phyloP scores from a whole-genome alignment of 306 rosid genomes.

The Fragaria iinumae region DNA sequence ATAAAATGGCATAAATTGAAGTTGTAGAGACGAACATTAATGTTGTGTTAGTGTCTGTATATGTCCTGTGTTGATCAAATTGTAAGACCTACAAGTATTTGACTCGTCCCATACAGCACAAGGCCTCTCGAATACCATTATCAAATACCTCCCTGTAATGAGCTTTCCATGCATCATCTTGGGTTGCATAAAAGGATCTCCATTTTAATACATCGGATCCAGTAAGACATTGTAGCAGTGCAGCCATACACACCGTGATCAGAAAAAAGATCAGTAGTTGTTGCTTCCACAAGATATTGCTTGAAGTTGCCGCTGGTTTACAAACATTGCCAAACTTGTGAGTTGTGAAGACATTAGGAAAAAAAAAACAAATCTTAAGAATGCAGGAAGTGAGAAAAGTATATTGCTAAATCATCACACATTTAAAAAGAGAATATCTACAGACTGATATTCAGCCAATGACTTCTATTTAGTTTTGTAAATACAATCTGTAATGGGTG shows the following conservation, averaged over 20 bases:
- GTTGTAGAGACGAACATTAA: not conserved
- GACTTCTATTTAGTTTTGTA: not conserved
- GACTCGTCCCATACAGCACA: conserved; percentile 85
- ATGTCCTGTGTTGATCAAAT: conserved; percentile 11
- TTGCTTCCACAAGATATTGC: too few relatives aligned
- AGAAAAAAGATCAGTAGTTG: too few relatives aligned
- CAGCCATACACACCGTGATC: conserved; percentile 35
- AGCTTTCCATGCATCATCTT: conserved; percentile 77
- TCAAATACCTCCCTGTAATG: conserved; percentile 89
- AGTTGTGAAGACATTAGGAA: not conserved
- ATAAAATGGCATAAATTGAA: conserved; percentile 13
- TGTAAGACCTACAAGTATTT: conserved; percentile 62
- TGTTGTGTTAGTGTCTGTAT: too few relatives aligned
- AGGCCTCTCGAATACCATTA: conserved; percentile 78
- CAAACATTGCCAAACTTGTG: not conserved
- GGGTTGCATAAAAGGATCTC: conserved; percentile 78
- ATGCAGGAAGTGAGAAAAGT: not conserved
- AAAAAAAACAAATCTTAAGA: not conserved
- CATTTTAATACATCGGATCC: conserved; percentile 75
- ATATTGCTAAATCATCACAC: not conserved
- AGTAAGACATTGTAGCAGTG: conserved; percentile 58
- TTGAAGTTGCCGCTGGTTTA: conserved; percentile 35
- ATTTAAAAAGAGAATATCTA: not conserved
- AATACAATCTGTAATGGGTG: not conserved
- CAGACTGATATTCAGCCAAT: not conserved